A percentile compares a stretch with the other conserved stretches of the same genome.
Evolutionary conservation across 2,329 filamentous ascomycete genomes (phyloP).

Genomic region (Ophiostoma tasmaniense): DNA sequence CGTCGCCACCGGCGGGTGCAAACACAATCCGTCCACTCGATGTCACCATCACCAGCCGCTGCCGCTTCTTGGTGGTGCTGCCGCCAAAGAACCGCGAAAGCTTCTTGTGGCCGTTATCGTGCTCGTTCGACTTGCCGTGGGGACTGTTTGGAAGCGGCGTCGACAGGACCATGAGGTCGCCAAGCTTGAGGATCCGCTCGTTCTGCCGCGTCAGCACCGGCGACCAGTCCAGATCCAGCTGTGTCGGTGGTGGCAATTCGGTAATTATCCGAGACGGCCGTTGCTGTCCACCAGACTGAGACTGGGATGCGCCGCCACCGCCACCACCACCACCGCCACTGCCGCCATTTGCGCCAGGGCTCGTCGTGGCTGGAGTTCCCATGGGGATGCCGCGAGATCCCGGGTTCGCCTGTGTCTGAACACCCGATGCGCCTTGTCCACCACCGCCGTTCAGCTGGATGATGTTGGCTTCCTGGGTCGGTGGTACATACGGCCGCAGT

Average conservation of each 20-base stretch:
- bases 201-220: slow-evolving; percentile 85
- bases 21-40: slow-evolving; percentile 84
- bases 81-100: slow-evolving; percentile 90
- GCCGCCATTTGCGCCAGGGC: background rate
- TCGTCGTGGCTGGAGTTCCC: background rate
- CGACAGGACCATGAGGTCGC: slow-evolving; percentile 78
- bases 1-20: slow-evolving; percentile 83
- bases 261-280: slow-evolving; percentile 79
- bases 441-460: slow-evolving; percentile 61
- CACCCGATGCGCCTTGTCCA: slow-evolving; percentile 22
- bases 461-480: slow-evolving; percentile 61
- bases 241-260: slow-evolving; percentile 89
- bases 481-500: slow-evolving; percentile 73
- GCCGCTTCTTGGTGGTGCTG: slow-evolving; percentile 82
- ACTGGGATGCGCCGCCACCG: background rate
- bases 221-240: slow-evolving; percentile 97
- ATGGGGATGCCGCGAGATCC: slow-evolving; percentile 26
- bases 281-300: slow-evolving; percentile 34
- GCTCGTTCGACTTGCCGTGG: slow-evolving; percentile 58
- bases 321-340: background rate
- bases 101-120: slow-evolving; percentile 68
- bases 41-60: slow-evolving; percentile 89
- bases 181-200: slow-evolving; percentile 88
- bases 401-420: slow-evolving; percentile 16
- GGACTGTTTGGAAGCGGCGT: slow-evolving; percentile 68